phyloP scores from a whole-genome alignment of 257 asterid species.

The Salvia rosmarinus region DNA sequence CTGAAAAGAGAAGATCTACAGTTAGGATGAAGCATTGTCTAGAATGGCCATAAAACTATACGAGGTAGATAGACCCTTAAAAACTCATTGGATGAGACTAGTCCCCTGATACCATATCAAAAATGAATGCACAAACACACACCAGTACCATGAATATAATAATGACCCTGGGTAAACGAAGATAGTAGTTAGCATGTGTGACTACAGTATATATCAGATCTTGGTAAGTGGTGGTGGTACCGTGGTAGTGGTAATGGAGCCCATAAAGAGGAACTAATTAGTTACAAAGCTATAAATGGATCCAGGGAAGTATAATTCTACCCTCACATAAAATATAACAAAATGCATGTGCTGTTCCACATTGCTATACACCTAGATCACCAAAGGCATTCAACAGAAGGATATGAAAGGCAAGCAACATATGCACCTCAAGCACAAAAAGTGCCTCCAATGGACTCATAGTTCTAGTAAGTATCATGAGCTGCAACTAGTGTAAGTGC shows the following conservation, averaged over 20 bases:
- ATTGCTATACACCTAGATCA: not conserved
- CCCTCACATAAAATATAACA: not conserved
- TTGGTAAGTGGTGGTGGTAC: not conserved
- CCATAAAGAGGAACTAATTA: not conserved
- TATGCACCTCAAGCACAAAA: not conserved
- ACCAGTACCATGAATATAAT: not conserved
- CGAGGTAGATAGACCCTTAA: not conserved
- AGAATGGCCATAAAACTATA: not conserved
- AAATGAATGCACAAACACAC: not conserved
- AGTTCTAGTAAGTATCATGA: not conserved
- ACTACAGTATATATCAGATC: not conserved
- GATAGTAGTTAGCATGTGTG: not conserved
- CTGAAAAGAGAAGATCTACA: conserved; percentile 41
- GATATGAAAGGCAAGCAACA: not conserved
- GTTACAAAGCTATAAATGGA: not conserved
- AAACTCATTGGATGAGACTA: conserved; percentile 10
- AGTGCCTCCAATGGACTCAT: not conserved
- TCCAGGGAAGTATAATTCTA: not conserved
- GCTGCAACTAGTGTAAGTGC: not conserved
- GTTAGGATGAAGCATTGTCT: conserved; percentile 5
- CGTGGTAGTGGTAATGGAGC: not conserved
- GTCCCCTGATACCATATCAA: not conserved
- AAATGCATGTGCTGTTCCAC: conserved; percentile 3
- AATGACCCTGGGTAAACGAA: not conserved
- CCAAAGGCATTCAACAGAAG: not conserved